Evolutionary conservation across 192 early-diverging fungal species (phyloP).

Genomic region (Physocladia obscura): DNA sequence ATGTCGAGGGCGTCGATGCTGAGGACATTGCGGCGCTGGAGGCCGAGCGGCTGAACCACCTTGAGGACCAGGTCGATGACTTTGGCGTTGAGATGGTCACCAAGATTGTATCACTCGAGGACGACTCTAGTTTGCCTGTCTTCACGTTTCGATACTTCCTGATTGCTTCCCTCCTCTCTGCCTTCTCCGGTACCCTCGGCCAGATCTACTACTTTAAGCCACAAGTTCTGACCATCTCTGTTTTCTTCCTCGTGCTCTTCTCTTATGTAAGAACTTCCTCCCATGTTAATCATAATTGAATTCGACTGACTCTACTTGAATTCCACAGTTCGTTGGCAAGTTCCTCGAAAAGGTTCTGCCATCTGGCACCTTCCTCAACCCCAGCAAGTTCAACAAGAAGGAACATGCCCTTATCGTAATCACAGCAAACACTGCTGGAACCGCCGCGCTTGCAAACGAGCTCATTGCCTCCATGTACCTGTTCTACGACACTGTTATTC

Average conservation of each 20-base stretch:
- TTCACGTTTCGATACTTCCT: constrained; percentile 54
- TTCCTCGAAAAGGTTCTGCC: constrained; percentile 12
- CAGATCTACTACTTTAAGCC: constrained; percentile 19
- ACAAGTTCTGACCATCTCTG: neutral
- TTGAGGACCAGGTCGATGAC: constrained; percentile 8
- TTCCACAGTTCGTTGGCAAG: constrained; percentile 11
- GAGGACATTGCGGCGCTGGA: neutral
- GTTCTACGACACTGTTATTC: constrained; percentile 37
- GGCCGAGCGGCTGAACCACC: neutral
- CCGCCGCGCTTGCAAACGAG: constrained; percentile 37
- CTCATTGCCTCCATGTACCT: constrained; percentile 42
- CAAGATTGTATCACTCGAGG: constrained; percentile 24
- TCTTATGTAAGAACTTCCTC: neutral
- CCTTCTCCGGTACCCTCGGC: constrained; percentile 13
- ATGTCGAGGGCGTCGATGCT: neutral
- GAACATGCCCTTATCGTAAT: constrained; percentile 50
- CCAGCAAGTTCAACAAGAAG: constrained; percentile 49
- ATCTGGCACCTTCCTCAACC: constrained; percentile 37
- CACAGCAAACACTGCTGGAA: constrained; percentile 46
- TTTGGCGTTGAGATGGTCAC: constrained; percentile 6
- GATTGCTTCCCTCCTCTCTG: constrained; percentile 43
- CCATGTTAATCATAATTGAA: too few relatives aligned
- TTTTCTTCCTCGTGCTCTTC: neutral
- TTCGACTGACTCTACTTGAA: too few relatives aligned
- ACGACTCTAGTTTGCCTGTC: constrained; percentile 51